Conservation (phyloP, 2,329 filamentous ascomycete species). For the Bipolaris bicolor region DNA sequence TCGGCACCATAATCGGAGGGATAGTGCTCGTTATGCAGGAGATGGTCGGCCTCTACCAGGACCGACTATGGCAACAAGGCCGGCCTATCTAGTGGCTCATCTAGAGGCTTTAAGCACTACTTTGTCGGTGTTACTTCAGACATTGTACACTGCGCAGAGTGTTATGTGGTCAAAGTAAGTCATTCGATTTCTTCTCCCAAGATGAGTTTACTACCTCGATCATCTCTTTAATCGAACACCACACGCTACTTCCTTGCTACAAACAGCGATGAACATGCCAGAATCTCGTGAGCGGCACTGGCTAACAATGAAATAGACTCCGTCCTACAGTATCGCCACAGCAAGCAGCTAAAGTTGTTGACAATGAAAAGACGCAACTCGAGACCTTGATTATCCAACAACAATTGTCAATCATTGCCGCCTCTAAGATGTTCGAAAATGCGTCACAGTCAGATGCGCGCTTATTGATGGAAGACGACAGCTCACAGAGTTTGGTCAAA, state of each 20-base stretch:
- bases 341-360: constrained; percentile 39
- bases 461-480: constrained; percentile 40
- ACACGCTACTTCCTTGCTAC: not conserved
- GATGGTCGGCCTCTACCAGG: constrained; percentile 15
- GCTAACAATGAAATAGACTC: constrained; percentile 23
- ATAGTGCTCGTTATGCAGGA: constrained; percentile 6
- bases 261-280: not conserved
- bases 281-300: not conserved
- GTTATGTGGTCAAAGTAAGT: constrained; percentile 49
- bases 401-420: constrained; percentile 44
- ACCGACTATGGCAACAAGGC: constrained; percentile 23
- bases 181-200: not conserved
- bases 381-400: constrained; percentile 49
- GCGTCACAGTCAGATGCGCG: constrained; percentile 19
- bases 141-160: constrained; percentile 47
- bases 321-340: constrained; percentile 43
- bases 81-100: constrained; percentile 44
- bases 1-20: constrained; percentile 8
- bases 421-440: constrained; percentile 28
- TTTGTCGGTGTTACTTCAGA: constrained; percentile 48
- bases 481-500: constrained; percentile 34
- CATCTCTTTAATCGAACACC: too few species aligned
- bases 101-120: constrained; percentile 45
- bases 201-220: too few species aligned
- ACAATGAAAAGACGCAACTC: constrained; percentile 46